Evolutionary conservation across 2,329 filamentous ascomycete species (phyloP).

Genomic region (Didymellaceae sp.): DNA sequence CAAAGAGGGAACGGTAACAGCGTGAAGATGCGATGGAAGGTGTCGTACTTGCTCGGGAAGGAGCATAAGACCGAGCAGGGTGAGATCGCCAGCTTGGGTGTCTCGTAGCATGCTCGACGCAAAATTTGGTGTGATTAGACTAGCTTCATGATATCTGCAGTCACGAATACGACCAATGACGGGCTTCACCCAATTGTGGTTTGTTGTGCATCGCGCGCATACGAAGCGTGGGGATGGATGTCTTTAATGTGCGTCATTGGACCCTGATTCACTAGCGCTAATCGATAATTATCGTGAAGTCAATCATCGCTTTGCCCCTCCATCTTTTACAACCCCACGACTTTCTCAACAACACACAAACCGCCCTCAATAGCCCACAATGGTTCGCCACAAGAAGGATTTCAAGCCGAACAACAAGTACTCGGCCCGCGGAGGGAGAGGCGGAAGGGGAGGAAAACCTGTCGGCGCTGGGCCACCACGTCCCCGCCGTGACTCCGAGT

Average conservation of each 20-base stretch:
- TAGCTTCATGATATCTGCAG: slow-evolving; percentile 9
- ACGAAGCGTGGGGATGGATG: not conserved
- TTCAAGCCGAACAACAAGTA: slow-evolving; percentile 75
- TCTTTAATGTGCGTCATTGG: slow-evolving; percentile 19
- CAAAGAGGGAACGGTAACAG: slow-evolving; percentile 73
- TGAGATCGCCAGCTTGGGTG: slow-evolving; percentile 78
- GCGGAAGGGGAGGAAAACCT: slow-evolving; percentile 41
- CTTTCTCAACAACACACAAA: not conserved
- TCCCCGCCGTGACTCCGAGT: slow-evolving; percentile 35
- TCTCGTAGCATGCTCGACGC: slow-evolving; percentile 61
- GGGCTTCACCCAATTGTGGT: no score
- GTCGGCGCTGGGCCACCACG: slow-evolving; percentile 63
- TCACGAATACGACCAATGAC: not conserved
- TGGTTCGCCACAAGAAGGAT: slow-evolving; percentile 98
- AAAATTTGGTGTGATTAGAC: slow-evolving; percentile 8
- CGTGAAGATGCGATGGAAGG: slow-evolving; percentile 91
- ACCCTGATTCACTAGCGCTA: slow-evolving; percentile 20
- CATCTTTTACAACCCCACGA: slow-evolving; percentile 9
- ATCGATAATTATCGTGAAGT: slow-evolving; percentile 29
- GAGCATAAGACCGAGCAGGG: slow-evolving; percentile 79
- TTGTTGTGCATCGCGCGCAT: no score
- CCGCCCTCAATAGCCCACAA: slow-evolving; percentile 47
- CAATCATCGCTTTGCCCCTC: slow-evolving; percentile 29
- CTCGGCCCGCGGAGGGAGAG: slow-evolving; percentile 49
- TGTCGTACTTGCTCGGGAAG: slow-evolving; percentile 74